Conservation (phyloP, 805 yeast species). For the Myxozyma udenii region DNA sequence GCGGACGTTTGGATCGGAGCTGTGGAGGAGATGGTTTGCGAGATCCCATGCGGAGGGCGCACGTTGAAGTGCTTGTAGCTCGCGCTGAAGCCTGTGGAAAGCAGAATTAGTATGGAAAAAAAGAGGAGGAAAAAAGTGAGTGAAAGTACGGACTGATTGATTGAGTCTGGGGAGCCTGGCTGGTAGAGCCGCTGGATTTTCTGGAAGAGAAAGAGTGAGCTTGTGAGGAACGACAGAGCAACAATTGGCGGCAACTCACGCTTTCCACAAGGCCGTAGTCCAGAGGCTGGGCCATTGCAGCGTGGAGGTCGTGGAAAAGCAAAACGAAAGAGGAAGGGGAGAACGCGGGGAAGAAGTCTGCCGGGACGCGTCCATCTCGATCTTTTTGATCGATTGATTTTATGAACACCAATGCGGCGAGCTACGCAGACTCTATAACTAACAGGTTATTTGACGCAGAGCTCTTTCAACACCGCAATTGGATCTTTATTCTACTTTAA, state of each 20-base stretch:
- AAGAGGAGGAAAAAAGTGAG: slow-evolving; percentile 59
- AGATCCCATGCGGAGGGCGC: slow-evolving; percentile 54
- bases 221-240: no score
- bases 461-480: no score
- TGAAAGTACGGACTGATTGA: slow-evolving; percentile 49
- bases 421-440: no score
- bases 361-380: no score
- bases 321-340: no score
- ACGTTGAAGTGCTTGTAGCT: slow-evolving; percentile 58
- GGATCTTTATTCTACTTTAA: no score
- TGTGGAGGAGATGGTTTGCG: slow-evolving; percentile 52
- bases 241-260: neutral
- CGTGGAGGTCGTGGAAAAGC: no score
- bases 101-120: slow-evolving; percentile 33
- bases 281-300: neutral
- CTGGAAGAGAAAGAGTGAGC: slow-evolving; percentile 27
- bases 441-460: no score
- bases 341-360: no score
- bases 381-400: no score
- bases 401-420: no score
- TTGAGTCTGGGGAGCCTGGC: slow-evolving; percentile 57
- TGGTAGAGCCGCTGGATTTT: slow-evolving; percentile 43
- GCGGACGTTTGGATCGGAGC: slow-evolving; percentile 40
- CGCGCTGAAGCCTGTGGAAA: slow-evolving; percentile 50
- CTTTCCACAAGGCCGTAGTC: neutral